Base-by-base conservation (phyloP, 352 stramenopile species). In the Phytophthora citricola region DNA sequence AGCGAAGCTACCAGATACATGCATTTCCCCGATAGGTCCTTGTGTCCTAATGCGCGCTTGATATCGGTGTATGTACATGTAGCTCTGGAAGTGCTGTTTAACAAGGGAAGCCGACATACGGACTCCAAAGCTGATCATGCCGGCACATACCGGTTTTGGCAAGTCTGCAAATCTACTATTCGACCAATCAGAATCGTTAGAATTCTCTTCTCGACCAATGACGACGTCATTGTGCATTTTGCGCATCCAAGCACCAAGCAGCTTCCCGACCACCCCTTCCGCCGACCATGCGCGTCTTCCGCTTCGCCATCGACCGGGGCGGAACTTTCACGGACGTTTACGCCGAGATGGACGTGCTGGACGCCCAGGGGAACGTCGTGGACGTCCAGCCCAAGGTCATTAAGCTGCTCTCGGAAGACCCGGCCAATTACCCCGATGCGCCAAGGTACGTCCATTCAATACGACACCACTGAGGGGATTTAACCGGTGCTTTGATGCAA, bases 291-390 rank as follows among this genome's bases (percentile, higher is more conserved):
- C 74, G 88, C 36, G 77, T 87, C n/a, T 94, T 98, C 68, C 92
- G 96, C 73, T 99, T 99, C 70, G 87, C 92, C 47, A 99, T 99
- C 67, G 97, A 99, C 76, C 94, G 96, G 59, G 94, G 98, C 58
- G 92, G 95, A 27, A 99, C 98, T 34, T 99, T 99, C 80, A 99
- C 97, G 20, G 98, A 99, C 73, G 86, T 99, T n/a, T 98, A 98
- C 64, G 97, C 93, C 27, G 91, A 95, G 76, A 92, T 98, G 62
- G 90, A 97, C 58, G 85, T 93, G 26, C 50, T 89, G 20, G 81
- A 97, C 69, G 70, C 66, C 9, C 34, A 71, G 26, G 78, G 82
- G 17, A 17, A 58, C 34, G 72, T 91, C 34, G 66, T 78, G 43
- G 67, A 81, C 39, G 78, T 93, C 53, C 64, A 71, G 9, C 74